Percentiles rank a stretch among this genome's conserved stretches.
These are phyloP conservation scores for Suhomyces choctaworum DNA, from an alignment of 1,139 yeast species.

Conservation along the genomic window DNA sequence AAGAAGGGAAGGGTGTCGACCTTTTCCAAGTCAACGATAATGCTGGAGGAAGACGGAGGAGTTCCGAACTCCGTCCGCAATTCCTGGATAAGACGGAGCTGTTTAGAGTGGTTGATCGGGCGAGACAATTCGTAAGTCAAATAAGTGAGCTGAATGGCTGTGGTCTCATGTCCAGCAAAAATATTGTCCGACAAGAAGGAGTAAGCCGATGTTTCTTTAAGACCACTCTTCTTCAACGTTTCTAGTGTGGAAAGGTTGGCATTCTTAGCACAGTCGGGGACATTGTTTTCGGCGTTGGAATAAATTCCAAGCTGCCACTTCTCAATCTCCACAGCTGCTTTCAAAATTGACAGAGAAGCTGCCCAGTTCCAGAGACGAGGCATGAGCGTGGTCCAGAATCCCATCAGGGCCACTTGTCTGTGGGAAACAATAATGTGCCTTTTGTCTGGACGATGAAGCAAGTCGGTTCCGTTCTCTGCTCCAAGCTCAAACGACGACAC, in stretches of 20 bases:
- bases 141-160: conserved; percentile 66
- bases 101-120: conserved; percentile 45
- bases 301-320: conserved; percentile 54
- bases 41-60: conserved; percentile 25
- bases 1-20: conserved; percentile 56
- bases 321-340: conserved; percentile 43
- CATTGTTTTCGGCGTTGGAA: conserved; percentile 34
- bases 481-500: conserved; percentile 67
- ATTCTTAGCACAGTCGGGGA: conserved; percentile 21
- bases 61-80: conserved; percentile 33
- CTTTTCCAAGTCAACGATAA: conserved; percentile 34
- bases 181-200: conserved; percentile 44
- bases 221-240: conserved; percentile 35
- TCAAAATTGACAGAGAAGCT: conserved; percentile 40
- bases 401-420: conserved; percentile 59
- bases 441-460: conserved; percentile 39
- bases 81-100: conserved; percentile 45
- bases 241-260: conserved; percentile 36
- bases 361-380: conserved; percentile 56
- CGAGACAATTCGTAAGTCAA: conserved; percentile 60
- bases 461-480: conserved; percentile 41
- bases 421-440: conserved; percentile 49
- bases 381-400: conserved; percentile 67
- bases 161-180: conserved; percentile 76
- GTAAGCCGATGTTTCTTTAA: conserved; percentile 37